Evolutionary conservation across 2,329 filamentous ascomycete genomes (phyloP), one percentile per base, ranked within the genome.

Genomic region (Metarhizium brunneum): DNA sequence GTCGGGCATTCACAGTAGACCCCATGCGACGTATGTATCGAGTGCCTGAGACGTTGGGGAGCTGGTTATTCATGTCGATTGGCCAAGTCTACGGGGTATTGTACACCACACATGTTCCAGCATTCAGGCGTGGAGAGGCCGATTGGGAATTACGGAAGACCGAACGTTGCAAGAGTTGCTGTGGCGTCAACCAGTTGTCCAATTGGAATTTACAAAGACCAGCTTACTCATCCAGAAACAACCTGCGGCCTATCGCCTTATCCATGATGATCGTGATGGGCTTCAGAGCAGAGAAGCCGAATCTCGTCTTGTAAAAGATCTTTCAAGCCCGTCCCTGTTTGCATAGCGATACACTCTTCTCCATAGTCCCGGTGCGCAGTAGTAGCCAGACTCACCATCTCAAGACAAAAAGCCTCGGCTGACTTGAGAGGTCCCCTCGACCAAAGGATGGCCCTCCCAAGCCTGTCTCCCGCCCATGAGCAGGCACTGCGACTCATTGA

Each of bases 401-500:
- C 32, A 35, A 35, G 32, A 35, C 7, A 40, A 13, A 40, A 40
- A 40, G 25, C 25, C 25, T 25, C 25, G 25, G 25, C 38, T 2
- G 3, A n/a, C 38, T 40, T 40, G 8, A 40, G 11, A 40, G 42
- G n/a, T 20, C 6, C 42, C 16, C 18, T 16, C 16, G 18, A 35
- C 42, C 8, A 18, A 18, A 48, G 30, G 25, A 48, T 48, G 45
- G 25, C 13, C 14, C 50, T 49, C 42, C 11, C 36, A 8, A 16
- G 10, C 36, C 53, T 55, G 2, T 45, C 53, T 8, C 53, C 50
- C 10, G 14, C 53, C 16, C 82, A 76, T 57, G 67, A 67, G 47
- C 69, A 70, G 54, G 87, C 86, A 30, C 74, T 91, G 45, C 68
- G 76, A 42, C 77, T 84, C 61, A 92, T 95, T 65, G 89, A 94